Evolutionary conservation across 2,329 filamentous ascomycete genomes (phyloP).

Genomic region (Fusarium sp.): DNA sequence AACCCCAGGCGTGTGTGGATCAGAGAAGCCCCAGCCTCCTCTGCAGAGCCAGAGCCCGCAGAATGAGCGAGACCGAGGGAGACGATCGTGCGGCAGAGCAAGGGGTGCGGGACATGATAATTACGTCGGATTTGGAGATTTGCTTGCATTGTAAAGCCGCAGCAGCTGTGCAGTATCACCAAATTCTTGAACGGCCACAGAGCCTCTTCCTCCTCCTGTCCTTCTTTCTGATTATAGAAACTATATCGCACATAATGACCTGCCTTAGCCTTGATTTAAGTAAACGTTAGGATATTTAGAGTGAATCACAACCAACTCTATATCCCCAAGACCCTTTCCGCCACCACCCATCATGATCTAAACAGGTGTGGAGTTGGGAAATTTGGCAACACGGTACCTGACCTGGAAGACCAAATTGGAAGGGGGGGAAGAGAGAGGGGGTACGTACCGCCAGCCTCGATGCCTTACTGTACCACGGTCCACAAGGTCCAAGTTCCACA

Average conservation of each 20-base stretch:
- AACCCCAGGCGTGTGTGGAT: neutral
- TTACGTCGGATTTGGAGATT: neutral
- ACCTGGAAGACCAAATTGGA: neutral
- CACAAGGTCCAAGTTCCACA: neutral
- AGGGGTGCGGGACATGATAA: conserved; percentile 12
- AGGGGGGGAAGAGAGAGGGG: neutral
- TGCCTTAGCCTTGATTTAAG: neutral
- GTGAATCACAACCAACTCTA: conserved; percentile 1
- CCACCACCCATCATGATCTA: conserved; percentile 8
- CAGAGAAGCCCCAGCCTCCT: neutral
- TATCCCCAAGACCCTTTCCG: neutral
- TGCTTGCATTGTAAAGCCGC: conserved; percentile 2
- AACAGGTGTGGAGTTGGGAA: neutral
- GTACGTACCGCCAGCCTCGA: neutral
- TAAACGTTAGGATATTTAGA: conserved; percentile 4
- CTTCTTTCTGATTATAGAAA: neutral
- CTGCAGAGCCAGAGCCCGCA: neutral
- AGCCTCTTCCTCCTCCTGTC: conserved; percentile 9
- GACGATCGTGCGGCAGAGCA: neutral
- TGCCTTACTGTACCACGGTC: neutral
- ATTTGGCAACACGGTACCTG: neutral
- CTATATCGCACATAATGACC: neutral
- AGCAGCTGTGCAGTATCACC: neutral
- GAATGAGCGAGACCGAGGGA: neutral
- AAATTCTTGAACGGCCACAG: conserved; percentile 4